Conservation (phyloP, 768 basidiomycete species). For the Punctularia strigosozonata region DNA sequence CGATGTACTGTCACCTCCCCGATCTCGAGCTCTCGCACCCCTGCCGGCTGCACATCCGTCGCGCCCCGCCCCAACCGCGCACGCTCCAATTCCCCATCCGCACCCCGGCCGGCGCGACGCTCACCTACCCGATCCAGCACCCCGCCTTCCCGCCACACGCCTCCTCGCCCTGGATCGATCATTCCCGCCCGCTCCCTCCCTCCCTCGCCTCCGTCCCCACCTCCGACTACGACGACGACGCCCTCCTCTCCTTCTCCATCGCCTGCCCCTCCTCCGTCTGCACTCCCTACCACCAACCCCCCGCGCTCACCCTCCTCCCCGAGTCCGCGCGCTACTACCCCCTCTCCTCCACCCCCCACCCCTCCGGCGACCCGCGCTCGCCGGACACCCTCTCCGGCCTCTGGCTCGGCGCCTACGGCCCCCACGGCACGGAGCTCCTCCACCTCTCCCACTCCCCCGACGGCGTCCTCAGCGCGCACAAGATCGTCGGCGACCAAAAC, state of each 20-base stretch:
- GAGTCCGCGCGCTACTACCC: slow-evolving; percentile 11
- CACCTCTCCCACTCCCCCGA: slow-evolving; percentile 3
- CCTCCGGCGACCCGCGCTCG: slow-evolving; percentile 2
- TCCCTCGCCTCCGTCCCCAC: slow-evolving; percentile 1
- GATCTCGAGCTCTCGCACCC: too few relatives aligned
- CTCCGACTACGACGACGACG: slow-evolving; percentile 3
- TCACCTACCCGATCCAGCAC: too few relatives aligned
- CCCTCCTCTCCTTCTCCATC: slow-evolving; percentile 8
- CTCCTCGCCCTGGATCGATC: slow-evolving; percentile 7
- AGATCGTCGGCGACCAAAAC: slow-evolving; percentile 11
- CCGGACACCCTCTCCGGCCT: slow-evolving; percentile 5
- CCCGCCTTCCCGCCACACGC: too few relatives aligned
- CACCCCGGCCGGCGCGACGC: too few relatives aligned
- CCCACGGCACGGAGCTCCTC: slow-evolving; percentile 8
- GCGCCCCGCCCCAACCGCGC: too few relatives aligned
- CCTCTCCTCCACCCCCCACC: slow-evolving; percentile 1
- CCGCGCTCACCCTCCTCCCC: slow-evolving; percentile 7
- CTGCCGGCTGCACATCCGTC: too few relatives aligned
- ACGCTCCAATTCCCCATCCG: too few relatives aligned
- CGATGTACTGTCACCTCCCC: too few relatives aligned
- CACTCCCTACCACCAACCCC: slow-evolving; percentile 3
- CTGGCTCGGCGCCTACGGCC: slow-evolving; percentile 10
- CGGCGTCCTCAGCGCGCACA: slow-evolving; percentile 5
- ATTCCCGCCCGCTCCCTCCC: slow-evolving; percentile 4
- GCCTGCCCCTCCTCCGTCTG: slow-evolving; percentile 10